A percentile compares a stretch with the other conserved stretches of the same genome.
These are phyloP conservation scores for Paspalum notatum DNA, from an alignment of 176 grass and related monocot genomes.

Conservation along the genomic window DNA sequence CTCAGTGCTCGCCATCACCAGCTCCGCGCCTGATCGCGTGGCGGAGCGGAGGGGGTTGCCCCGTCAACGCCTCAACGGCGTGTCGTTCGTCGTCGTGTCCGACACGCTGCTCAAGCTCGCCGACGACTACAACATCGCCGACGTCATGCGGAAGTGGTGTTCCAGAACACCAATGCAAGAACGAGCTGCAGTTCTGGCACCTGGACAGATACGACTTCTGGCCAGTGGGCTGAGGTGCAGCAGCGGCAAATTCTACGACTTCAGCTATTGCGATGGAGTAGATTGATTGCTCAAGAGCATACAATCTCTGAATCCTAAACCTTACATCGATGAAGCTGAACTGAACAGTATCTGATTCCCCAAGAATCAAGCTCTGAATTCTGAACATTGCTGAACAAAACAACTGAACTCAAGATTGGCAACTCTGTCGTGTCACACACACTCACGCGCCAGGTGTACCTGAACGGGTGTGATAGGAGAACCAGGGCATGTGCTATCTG, in stretches of 20 bases:
- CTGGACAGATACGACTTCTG: slow-evolving; percentile 96
- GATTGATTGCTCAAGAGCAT: not conserved
- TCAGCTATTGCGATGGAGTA: slow-evolving; percentile 50
- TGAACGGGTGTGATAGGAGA: slow-evolving; percentile 79
- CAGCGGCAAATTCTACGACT: slow-evolving; percentile 58
- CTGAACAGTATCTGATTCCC: not conserved
- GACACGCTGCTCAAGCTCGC: slow-evolving; percentile 87
- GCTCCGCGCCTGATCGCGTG: too few species aligned
- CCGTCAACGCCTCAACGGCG: too few species aligned
- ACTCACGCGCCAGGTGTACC: slow-evolving; percentile 59
- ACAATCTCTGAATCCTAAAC: slow-evolving; percentile 9
- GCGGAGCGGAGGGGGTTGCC: too few species aligned
- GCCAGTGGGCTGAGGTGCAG: slow-evolving; percentile 61
- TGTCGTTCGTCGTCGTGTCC: too few species aligned
- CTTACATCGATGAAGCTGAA: not conserved
- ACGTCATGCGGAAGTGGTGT: slow-evolving; percentile 82
- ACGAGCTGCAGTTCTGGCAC: slow-evolving; percentile 69
- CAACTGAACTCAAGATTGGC: not conserved
- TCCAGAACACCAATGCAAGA: slow-evolving; percentile 70
- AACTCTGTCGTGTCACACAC: not conserved
- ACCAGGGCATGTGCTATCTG: slow-evolving; percentile 93
- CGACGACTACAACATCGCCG: slow-evolving; percentile 70
- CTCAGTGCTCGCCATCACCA: too few species aligned
- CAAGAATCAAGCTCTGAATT: not conserved
- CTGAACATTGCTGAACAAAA: not conserved